Conservation (phyloP, 345 rosid species). For the Eucalyptus victrix region DNA sequence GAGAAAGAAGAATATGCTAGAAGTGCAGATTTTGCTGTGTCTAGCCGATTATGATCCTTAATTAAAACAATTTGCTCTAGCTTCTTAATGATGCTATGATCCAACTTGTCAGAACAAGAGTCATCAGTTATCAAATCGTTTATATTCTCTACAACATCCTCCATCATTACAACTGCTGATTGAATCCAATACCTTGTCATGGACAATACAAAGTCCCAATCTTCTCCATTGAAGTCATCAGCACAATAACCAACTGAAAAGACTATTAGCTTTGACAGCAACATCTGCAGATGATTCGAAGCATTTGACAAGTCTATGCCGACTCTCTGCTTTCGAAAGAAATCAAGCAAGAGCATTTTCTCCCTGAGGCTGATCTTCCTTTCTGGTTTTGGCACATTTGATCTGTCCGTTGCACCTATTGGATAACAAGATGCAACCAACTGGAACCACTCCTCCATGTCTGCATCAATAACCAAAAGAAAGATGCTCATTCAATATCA, state of each 20-base stretch:
- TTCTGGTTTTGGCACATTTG: conserved; percentile 37
- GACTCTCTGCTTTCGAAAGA: conserved; percentile 75
- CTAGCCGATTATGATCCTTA: conserved; percentile 37
- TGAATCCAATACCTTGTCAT: conserved; percentile 66
- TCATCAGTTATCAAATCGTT: conserved; percentile 32
- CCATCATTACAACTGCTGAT: conserved; percentile 84
- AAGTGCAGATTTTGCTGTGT: conserved; percentile 55
- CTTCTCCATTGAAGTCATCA: conserved; percentile 64
- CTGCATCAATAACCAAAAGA: conserved; percentile 13
- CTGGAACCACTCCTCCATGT: conserved; percentile 80
- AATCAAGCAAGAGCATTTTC: conserved; percentile 47
- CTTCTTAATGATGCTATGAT: conserved; percentile 18
- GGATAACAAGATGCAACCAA: conserved; percentile 85
- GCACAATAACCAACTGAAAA: conserved; percentile 79
- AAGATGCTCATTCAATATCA: background rate
- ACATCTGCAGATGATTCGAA: conserved; percentile 34
- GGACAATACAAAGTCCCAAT: conserved; percentile 74
- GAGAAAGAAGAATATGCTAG: conserved; percentile 47
- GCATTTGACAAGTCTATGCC: conserved; percentile 15
- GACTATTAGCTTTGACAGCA: conserved; percentile 57
- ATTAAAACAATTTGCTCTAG: conserved; percentile 39
- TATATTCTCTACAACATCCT: conserved; percentile 75
- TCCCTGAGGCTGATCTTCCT: conserved; percentile 49
- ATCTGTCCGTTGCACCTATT: conserved; percentile 15
- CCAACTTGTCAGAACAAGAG: conserved; percentile 25